Conservation (phyloP, 345 rosid species). For the Sisymbrium irio region DNA sequence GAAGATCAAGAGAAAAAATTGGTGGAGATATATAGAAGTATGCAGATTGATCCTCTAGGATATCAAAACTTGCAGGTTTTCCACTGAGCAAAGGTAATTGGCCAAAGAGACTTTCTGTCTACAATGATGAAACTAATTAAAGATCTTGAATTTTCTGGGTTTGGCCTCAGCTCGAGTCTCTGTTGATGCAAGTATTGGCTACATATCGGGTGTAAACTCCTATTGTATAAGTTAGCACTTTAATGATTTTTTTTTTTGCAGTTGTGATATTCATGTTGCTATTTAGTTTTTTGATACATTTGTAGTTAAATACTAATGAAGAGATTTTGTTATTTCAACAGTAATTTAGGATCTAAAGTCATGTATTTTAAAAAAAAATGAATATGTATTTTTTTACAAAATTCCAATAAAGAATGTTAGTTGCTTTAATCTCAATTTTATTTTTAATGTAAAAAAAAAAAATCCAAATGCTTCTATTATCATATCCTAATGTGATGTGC, state of each 20-base stretch:
- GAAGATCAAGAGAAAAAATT: not conserved
- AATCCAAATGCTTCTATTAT: no score
- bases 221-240: not conserved
- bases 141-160: conserved; percentile 3
- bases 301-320: not conserved
- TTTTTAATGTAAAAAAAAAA: no score
- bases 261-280: not conserved
- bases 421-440: no score
- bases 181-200: not conserved
- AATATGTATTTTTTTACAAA: no score
- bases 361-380: no score
- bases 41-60: not conserved
- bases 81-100: not conserved
- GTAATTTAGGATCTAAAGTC: no score
- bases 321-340: no score
- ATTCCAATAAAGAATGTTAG: no score
- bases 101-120: not conserved
- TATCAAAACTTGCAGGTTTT: conserved; percentile 17
- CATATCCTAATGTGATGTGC: no score
- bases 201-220: not conserved
- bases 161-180: conserved; percentile 13
- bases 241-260: not conserved
- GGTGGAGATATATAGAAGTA: not conserved
- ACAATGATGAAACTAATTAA: not conserved
- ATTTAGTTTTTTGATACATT: not conserved